These are phyloP conservation scores for Melanomma pulvis-pyrius DNA, from an alignment of 495 filamentous ascomycete genomes.

Conservation along the genomic window DNA sequence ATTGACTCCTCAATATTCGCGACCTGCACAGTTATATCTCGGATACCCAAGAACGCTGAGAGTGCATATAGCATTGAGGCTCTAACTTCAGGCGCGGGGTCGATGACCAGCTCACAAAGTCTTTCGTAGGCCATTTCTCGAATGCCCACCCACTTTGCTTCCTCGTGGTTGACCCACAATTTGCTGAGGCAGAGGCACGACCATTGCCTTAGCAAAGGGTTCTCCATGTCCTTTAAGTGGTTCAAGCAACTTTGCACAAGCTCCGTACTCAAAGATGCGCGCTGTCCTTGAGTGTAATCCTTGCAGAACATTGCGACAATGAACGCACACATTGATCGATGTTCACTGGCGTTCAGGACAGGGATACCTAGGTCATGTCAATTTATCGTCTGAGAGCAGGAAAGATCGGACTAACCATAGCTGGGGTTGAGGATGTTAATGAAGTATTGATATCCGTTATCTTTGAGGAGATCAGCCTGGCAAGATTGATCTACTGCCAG, in stretches of 20 bases:
- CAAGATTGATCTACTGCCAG: constrained; percentile 93
- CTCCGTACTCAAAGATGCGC: constrained; percentile 80
- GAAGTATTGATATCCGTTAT: constrained; percentile 97
- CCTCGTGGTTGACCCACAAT: constrained; percentile 86
- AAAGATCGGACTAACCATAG: constrained; percentile 54
- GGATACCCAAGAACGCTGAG: constrained; percentile 90
- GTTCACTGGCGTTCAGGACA: constrained; percentile 81
- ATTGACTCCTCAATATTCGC: constrained; percentile 86
- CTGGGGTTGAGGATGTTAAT: constrained; percentile 82
- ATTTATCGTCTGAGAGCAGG: not conserved
- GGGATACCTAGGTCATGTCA: constrained; percentile 54
- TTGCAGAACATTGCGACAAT: constrained; percentile 97
- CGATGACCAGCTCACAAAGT: constrained; percentile 78
- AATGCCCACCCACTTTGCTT: constrained; percentile 94
- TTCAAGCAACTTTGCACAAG: constrained; percentile 81
- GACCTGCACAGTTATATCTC: constrained; percentile 88
- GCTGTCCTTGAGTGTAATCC: constrained; percentile 84
- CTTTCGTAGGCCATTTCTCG: constrained; percentile 75
- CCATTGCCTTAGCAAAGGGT: constrained; percentile 91
- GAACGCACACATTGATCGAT: constrained; percentile 98
- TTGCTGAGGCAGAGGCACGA: constrained; percentile 95
- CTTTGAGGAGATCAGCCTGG: constrained; percentile 89
- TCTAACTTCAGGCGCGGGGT: constrained; percentile 91
- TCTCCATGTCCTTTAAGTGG: constrained; percentile 81
- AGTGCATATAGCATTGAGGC: constrained; percentile 91